phyloP scores from a whole-genome alignment of 371 early-diverging fungal genomes.

The Mortierella sp. region DNA sequence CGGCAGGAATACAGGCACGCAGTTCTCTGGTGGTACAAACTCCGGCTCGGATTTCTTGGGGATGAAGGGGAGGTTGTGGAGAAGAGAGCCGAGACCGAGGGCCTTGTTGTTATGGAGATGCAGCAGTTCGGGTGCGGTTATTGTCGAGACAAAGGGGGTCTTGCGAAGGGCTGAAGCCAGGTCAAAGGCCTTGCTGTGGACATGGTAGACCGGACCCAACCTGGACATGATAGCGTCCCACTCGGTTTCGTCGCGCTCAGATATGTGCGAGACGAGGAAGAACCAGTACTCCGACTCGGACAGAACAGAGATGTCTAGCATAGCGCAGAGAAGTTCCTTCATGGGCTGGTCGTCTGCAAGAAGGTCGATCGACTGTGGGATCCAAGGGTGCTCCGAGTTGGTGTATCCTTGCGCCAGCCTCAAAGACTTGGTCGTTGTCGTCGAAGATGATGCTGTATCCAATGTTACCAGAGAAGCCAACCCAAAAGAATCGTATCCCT shows the following conservation, averaged over 20 bases:
- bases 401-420: slow-evolving; percentile 10
- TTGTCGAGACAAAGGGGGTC: slow-evolving; percentile 15
- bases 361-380: slow-evolving; percentile 12
- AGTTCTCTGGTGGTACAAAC: not conserved
- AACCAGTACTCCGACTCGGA: slow-evolving; percentile 34
- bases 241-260: not conserved
- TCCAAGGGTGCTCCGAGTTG: slow-evolving; percentile 20
- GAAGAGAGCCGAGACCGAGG: not conserved
- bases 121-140: not conserved
- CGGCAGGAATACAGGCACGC: not conserved
- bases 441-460: too few species aligned
- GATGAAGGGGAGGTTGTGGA: not conserved
- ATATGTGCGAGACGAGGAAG: slow-evolving; percentile 5
- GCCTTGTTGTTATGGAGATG: not conserved
- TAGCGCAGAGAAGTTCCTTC: not conserved
- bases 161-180: not conserved
- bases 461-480: not conserved
- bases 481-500: not conserved
- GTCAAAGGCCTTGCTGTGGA: slow-evolving; percentile 7
- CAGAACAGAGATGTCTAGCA: not conserved
- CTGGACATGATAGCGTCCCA: slow-evolving; percentile 28
- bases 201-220: slow-evolving; percentile 11
- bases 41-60: not conserved
- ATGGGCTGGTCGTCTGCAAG: slow-evolving; percentile 20
- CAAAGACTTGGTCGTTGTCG: not conserved